These are phyloP conservation scores for Populus hybrid DNA, from an alignment of 441 rosid genomes.

Conservation along the genomic window DNA sequence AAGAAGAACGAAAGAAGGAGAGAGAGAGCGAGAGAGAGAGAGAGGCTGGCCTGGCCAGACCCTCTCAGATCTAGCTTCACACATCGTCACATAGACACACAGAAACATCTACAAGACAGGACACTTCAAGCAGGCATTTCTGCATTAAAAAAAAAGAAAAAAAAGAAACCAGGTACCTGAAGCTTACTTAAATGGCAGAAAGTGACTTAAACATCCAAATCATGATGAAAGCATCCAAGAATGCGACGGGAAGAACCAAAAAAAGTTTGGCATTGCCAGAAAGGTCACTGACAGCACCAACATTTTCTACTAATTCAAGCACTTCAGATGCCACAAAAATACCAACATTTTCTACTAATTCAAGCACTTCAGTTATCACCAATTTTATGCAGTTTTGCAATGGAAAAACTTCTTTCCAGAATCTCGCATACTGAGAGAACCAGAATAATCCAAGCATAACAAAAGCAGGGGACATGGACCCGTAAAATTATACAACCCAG, in stretches of 20 bases:
- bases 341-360: slow-evolving; percentile 81
- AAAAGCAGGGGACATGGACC: slow-evolving; percentile 88
- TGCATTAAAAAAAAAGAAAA: too few species aligned
- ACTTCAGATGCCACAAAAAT: slow-evolving; percentile 85
- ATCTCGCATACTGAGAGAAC: slow-evolving; percentile 89
- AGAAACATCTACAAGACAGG: too few species aligned
- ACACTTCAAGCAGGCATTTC: too few species aligned
- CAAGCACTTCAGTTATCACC: slow-evolving; percentile 88
- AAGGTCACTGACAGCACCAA: slow-evolving; percentile 84
- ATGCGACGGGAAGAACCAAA: slow-evolving; percentile 77
- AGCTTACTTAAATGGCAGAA: slow-evolving; percentile 86
- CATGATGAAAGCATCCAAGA: slow-evolving; percentile 92
- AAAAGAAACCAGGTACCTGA: slow-evolving; percentile 46
- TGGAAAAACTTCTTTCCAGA: slow-evolving; percentile 86
- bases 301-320: slow-evolving; percentile 90
- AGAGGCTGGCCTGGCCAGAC: background rate
- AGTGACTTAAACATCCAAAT: slow-evolving; percentile 95
- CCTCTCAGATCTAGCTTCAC: background rate
- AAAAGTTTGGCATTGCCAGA: slow-evolving; percentile 87
- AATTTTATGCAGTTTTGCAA: slow-evolving; percentile 82
- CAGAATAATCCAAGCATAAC: slow-evolving; percentile 81
- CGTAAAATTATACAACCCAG: slow-evolving; percentile 94
- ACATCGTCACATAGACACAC: too few species aligned
- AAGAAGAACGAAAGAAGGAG: too few species aligned
- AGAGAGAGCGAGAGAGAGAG: too few species aligned